Base-by-base conservation (phyloP, 2,329 filamentous ascomycete genomes). In the Onygenales sp. region DNA sequence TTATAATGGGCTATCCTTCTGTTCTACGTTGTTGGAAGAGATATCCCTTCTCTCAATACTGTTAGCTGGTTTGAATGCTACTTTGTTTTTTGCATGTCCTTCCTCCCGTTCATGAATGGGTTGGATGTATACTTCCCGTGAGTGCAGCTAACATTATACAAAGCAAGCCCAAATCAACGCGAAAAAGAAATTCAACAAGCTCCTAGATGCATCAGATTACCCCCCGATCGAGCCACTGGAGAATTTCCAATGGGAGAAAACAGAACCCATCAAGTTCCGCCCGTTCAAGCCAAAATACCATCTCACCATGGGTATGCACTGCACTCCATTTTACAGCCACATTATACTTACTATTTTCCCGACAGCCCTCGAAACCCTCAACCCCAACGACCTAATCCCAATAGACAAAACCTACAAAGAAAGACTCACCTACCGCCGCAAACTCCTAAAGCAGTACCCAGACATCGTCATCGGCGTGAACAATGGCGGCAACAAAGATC, bases 231-330 rank as follows among this genome's bases (percentile, higher is more conserved):
- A 56, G 21, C 73, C 79, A 2, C 66, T 82, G 3, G 46, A 62
- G 2, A 64, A 73, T 52, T 80, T 84, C 57, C 65, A 79, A 54
- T 78, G 78, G 73, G 61, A 70, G 50, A 70, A 65, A 0, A 76
- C 74, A 34, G 70, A 77, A 53, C 81, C 79, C 0, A 61, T 81
- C 39, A 74, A 78, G 53, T 62, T 81, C 9, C 71, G 81, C 11
- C 77, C 79, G 0, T 83, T 83, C 65, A 83, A 81, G 63, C 75
- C 79, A 4, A 82, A 77, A 59, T 85, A 81, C 61, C 76, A 84
- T 61, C 65, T 85, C 49, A 83, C 81, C 5, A 85, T 85, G 82
- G 78, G 81, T 82, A 66, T 56, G 67, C 58, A 21, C 27, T 54
- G 44, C 8, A 2, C 14, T 36, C 27, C 13, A n/a, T n/a, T 32